phyloP scores from a whole-genome alignment of 2,329 filamentous ascomycete genomes.

The Botrytis cinerea region DNA sequence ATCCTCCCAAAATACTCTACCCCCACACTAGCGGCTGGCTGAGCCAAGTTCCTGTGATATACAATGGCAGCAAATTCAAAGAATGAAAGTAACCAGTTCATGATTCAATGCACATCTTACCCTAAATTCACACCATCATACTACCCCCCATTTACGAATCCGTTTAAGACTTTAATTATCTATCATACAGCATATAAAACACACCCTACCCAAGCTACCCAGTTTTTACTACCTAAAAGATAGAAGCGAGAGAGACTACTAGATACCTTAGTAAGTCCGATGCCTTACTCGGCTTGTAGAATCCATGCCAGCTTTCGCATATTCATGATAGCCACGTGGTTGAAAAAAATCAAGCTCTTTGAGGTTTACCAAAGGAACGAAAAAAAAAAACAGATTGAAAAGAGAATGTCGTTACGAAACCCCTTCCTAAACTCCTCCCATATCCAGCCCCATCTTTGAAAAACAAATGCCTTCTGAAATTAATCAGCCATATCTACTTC shows the following conservation, averaged over 20 bases:
- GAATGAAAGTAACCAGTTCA: background rate
- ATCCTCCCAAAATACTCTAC: background rate
- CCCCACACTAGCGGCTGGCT: background rate
- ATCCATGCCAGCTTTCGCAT: slow-evolving; percentile 12
- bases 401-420: slow-evolving; percentile 14
- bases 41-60: background rate
- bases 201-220: background rate
- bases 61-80: background rate
- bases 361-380: slow-evolving; percentile 4
- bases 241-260: background rate
- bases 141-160: background rate
- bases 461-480: background rate
- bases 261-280: slow-evolving; percentile 1
- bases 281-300: slow-evolving; percentile 1
- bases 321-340: slow-evolving; percentile 5
- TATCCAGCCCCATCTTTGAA: background rate
- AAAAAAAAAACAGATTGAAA: slow-evolving; percentile 1
- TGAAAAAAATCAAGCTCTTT: slow-evolving; percentile 6
- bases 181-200: slow-evolving; percentile 19
- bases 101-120: background rate
- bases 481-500: slow-evolving; percentile 24
- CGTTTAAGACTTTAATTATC: background rate
- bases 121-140: background rate
- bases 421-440: slow-evolving; percentile 13
- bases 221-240: slow-evolving; percentile 3